Evolutionary conservation across 192 early-diverging fungal species (phyloP), one percentile per base, ranked within the genome.

Genomic region (Coemansia umbellata): DNA sequence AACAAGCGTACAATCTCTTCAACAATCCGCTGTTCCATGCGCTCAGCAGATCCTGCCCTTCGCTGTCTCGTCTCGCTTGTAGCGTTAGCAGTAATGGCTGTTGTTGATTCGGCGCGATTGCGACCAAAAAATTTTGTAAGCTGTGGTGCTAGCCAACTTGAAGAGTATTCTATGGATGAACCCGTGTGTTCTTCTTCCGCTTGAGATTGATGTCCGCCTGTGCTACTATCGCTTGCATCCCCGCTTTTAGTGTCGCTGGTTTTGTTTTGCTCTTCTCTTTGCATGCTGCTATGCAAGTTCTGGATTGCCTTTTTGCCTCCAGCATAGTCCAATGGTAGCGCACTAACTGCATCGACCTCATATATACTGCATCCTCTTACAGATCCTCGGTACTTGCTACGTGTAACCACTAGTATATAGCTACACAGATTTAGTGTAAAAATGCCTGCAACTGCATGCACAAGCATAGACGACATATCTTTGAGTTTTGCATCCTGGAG

Each of bases 21-120:
- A 9, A 76, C 14, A 11, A 69, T 52, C 11, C 73, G 73, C 21
- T 15, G n/a, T 22, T 76, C 73, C 73, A 76, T 76, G 28, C 66
- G 73, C 53, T 55, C 60, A 8, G 31, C 17, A 11, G 45, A 35
- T 31, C 27, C 31, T 30, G 21, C 14, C 7, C 35, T 27, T 45
- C 40, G 21, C 31, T 22, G 18, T 21, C 39, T 44, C 19, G 8
- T 42, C 5, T 26, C 15, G 17, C 7, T 7, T 10, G 26, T 3
- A 23, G 31, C 9, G 7, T 19, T 24, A 43, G 14, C n/a, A 31
- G 27, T 4, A 9, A 10, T 31, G 9, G 42, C 1, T 39, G 24
- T 35, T 26, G 50, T 17, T 22, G 65, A 56, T 11, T 31, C 48
- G 4, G 48, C 33, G 17, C 51, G 22, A 3, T 27, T 17, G 5